A percentile compares a stretch with the other conserved stretches of the same genome.
phyloP scores from a whole-genome alignment of 1,284 basidiomycete genomes.

The Abortiporus biennis region DNA sequence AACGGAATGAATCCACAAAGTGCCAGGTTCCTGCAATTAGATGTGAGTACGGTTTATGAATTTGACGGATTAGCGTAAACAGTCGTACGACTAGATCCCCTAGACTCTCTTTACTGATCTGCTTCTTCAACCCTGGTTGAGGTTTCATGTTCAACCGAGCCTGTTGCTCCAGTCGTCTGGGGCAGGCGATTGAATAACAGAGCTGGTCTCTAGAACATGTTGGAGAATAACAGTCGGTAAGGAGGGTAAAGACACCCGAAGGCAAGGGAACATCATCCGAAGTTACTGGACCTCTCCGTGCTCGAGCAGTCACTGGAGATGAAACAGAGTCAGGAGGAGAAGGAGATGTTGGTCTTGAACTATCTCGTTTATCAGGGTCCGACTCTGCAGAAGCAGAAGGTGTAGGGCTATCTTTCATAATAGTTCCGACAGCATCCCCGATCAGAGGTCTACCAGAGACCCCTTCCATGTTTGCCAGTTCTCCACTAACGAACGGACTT shows the following conservation, averaged over 20 bases:
- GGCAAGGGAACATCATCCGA: conserved; percentile 74
- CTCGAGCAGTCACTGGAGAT: conserved; percentile 21
- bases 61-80: not conserved
- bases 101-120: conserved; percentile 79
- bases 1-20: conserved; percentile 97
- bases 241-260: conserved; percentile 92
- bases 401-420: conserved; percentile 30
- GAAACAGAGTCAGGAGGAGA: conserved; percentile 29
- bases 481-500: conserved; percentile 77
- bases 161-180: conserved; percentile 90
- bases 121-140: conserved; percentile 80
- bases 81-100: conserved; percentile 69
- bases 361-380: conserved; percentile 31
- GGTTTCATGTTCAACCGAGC: conserved; percentile 90
- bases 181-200: conserved; percentile 98
- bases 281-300: conserved; percentile 36
- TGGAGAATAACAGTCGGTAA: conserved; percentile 98
- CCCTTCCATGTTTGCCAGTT: conserved; percentile 37
- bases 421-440: conserved; percentile 9
- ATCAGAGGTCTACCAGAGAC: not conserved
- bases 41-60: not conserved
- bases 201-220: conserved; percentile 91
- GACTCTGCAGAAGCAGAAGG: conserved; percentile 34
- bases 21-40: conserved; percentile 69
- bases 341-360: conserved; percentile 30